Evolutionary conservation across 1,139 yeast species (phyloP), one percentile per base, ranked within the genome.

Genomic region (Lodderomyces parapsilosis): DNA sequence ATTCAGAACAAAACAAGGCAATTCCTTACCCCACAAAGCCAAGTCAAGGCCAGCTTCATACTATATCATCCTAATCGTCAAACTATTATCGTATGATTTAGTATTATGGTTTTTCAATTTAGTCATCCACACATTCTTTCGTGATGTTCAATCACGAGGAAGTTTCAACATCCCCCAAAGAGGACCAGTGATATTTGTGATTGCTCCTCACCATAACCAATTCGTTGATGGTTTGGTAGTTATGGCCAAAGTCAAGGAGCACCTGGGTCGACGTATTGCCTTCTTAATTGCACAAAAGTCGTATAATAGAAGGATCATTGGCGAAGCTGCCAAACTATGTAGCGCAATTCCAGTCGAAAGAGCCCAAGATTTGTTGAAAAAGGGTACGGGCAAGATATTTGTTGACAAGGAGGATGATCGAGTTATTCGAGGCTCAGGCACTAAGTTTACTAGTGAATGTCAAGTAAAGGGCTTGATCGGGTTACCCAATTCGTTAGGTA

Each of bases 341-440:
- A 76, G 81, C 38, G 80, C 87, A 2, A 83, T 84, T 34, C 89
- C 90, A 0, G 91, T 85, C 14, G 85, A 83, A 44, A 65, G 91
- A 54, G 83, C 88, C 2, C 91, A 84, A 59, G 93, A 85, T 58
- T 62, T 80, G 43, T 60, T 85, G 48, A 66, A 63, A 36, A 50
- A 60, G 5, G 79, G 70, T 4, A 55, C 58, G 1, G 86, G 88
- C 3, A 68, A 63, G 18, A 76, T 83, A 7, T 59, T 65, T 15
- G 38, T 56, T 25, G 57, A 58, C 19, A 49, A 54, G 3, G 60
- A 49, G 60, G 36, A 59, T 65, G 33, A 58, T 65, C n/a, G 63
- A 68, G 18, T 42, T n/a, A 36, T 59, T 9, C 41, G 56, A 23
- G 86, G 86, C 0, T 59, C 60, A 30, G 74, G 67, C 1, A 81